These are phyloP conservation scores for Kuraishia ogatae DNA, from an alignment of 805 yeast genomes.

Conservation along the genomic window DNA sequence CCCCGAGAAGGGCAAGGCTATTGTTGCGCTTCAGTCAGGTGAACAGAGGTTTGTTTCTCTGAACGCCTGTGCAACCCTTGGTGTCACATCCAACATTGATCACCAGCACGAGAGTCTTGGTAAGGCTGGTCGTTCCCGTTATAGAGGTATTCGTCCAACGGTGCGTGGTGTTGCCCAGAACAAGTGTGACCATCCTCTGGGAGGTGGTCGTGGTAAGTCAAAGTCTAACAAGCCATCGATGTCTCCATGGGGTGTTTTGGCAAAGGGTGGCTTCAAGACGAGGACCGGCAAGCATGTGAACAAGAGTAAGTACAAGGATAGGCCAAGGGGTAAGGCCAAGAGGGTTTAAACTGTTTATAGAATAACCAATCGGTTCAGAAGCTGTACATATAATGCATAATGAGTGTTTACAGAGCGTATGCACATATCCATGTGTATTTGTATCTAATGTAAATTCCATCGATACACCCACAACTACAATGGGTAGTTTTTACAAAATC, in stretches of 20 bases:
- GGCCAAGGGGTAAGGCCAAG: slow-evolving; percentile 64
- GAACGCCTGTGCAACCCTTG: slow-evolving; percentile 89
- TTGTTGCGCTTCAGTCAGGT: slow-evolving; percentile 80
- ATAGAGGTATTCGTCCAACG: slow-evolving; percentile 87
- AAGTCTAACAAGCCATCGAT: slow-evolving; percentile 91
- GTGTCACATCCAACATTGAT: slow-evolving; percentile 86
- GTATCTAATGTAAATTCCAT: no score
- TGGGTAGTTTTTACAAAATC: no score
- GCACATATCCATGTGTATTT: no score
- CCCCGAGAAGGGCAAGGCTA: slow-evolving; percentile 61
- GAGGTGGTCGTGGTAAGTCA: slow-evolving; percentile 99
- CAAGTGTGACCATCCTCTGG: slow-evolving; percentile 95
- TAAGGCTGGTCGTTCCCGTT: slow-evolving; percentile 93
- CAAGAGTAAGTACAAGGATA: slow-evolving; percentile 78
- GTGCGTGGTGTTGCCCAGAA: slow-evolving; percentile 99
- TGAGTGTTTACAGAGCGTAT: not conserved
- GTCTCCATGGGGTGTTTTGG: slow-evolving; percentile 92
- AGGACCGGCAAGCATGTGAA: slow-evolving; percentile 84
- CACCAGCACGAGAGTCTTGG: slow-evolving; percentile 87
- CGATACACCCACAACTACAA: no score
- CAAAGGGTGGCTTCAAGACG: slow-evolving; percentile 90
- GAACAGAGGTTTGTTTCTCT: slow-evolving; percentile 86
- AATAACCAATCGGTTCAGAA: not conserved
- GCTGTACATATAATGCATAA: not conserved
- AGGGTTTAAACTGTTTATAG: not conserved